phyloP scores from a whole-genome alignment of 768 basidiomycete species.

The Leucosporidium yakuticum region DNA sequence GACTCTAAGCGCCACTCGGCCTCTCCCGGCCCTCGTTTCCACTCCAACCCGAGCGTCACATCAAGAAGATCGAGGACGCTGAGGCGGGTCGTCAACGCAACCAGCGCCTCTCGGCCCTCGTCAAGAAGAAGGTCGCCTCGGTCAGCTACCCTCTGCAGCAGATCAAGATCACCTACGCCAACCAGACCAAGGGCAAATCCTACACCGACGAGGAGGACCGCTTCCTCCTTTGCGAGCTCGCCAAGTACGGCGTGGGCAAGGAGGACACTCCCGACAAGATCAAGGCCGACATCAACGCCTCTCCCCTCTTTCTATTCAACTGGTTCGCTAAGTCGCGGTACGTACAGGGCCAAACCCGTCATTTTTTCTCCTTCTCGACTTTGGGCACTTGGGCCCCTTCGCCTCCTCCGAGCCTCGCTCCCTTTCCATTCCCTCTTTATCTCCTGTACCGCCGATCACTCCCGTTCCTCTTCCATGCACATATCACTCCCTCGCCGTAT shows the following conservation, averaged over 20 bases:
- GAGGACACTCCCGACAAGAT: slow-evolving; percentile 85
- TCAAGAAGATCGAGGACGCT: slow-evolving; percentile 77
- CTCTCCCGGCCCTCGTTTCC: too few relatives aligned
- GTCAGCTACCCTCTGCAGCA: slow-evolving; percentile 93
- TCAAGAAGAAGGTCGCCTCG: slow-evolving; percentile 73
- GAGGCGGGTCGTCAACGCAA: slow-evolving; percentile 75
- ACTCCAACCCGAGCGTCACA: slow-evolving; percentile 70
- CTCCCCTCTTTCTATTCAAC: slow-evolving; percentile 51
- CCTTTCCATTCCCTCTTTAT: too few relatives aligned
- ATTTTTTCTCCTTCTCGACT: too few relatives aligned
- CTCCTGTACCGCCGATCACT: too few relatives aligned
- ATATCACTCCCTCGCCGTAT: too few relatives aligned
- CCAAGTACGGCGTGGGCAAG: slow-evolving; percentile 79
- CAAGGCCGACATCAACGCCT: slow-evolving; percentile 72
- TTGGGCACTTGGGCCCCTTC: too few relatives aligned
- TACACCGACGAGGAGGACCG: slow-evolving; percentile 96
- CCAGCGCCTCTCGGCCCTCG: slow-evolving; percentile 68
- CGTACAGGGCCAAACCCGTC: background rate
- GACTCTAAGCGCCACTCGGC: too few relatives aligned
- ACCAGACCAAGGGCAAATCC: slow-evolving; percentile 82
- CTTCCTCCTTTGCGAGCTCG: slow-evolving; percentile 81
- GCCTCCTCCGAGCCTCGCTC: too few relatives aligned
- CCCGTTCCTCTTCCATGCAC: too few relatives aligned
- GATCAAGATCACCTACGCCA: slow-evolving; percentile 83
- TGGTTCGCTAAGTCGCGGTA: slow-evolving; percentile 61